Base-by-base conservation (phyloP, 1,284 basidiomycete genomes). In the Xerocomus tenax region DNA sequence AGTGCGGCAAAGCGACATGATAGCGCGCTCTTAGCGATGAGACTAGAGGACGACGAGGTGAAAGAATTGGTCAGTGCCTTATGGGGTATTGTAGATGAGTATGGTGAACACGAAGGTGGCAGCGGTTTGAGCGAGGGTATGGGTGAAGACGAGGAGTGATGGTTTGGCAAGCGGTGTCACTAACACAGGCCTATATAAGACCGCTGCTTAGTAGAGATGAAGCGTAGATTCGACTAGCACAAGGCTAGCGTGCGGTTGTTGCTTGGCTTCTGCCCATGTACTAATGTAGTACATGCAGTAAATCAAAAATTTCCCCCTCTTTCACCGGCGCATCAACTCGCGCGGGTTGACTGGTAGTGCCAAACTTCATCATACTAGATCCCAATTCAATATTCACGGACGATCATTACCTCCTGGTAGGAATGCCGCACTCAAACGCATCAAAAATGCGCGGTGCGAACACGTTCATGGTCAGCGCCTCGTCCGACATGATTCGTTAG, bases 51-150 rank as follows among this genome's bases (percentile, higher is more conserved):
- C 3, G 80, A 81, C 42, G 78, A 79, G 3, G 56, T 78, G 40
- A 69, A 58, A 47, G 78, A 79, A 44, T 60, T 81, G n/a, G 67
- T 61, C 5, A 73, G 74, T 55, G 71, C 73, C 38, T 58, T 82
- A 25, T 78, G 78, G 77, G 70, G 67, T 29, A 65, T 79, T 29
- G 69, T 71, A 35, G 77, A 78, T 56, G 72, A 66, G 42, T 73
- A 71, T 57, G 62, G 59, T n/a, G 71, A 64, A 26, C 64, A 58
- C 7, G 56, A 50, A 21, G 53, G 50, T 8, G 57, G 52, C n/a
- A 53, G 36, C 19, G 36, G 46, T 48, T 39, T 45, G 41, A 57
- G 52, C 13, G 66, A 61, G 15, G 55, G 55, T 10, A 45, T 60
- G 43, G 65, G 58, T 13, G 60, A 60, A 35, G 65, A 62, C 39